A percentile compares a stretch with the other conserved stretches of the same genome.
Evolutionary conservation across 2,329 filamentous ascomycete genomes (phyloP).

Genomic region (Trichoderma gracile): DNA sequence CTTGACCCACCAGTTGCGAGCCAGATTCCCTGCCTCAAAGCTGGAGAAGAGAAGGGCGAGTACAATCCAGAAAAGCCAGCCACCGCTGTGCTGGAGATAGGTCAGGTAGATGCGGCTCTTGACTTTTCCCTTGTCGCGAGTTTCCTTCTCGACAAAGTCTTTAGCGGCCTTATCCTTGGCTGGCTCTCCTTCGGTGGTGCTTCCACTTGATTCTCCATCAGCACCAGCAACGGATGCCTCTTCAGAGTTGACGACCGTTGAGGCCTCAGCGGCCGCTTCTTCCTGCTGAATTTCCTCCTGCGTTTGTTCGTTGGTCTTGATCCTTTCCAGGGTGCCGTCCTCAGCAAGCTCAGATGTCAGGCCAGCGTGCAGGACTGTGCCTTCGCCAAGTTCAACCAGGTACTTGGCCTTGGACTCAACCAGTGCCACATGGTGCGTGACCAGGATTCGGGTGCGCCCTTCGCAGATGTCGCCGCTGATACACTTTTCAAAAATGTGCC

Average conservation of each 20-base stretch:
- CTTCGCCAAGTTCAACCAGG: slow-evolving; percentile 71
- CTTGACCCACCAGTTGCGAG: slow-evolving; percentile 65
- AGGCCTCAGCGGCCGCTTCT: slow-evolving; percentile 46
- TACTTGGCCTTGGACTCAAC: slow-evolving; percentile 72
- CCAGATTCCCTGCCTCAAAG: slow-evolving; percentile 57
- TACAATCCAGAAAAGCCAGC: slow-evolving; percentile 59
- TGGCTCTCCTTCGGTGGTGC: slow-evolving; percentile 51
- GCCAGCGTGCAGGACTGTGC: slow-evolving; percentile 64
- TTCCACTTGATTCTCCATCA: slow-evolving; percentile 39
- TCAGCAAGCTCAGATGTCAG: slow-evolving; percentile 63
- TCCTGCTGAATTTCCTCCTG: slow-evolving; percentile 46
- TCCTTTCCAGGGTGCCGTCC: slow-evolving; percentile 57
- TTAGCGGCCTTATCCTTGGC: slow-evolving; percentile 50
- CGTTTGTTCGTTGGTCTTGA: slow-evolving; percentile 57
- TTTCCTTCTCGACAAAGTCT: slow-evolving; percentile 76
- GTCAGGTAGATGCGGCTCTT: slow-evolving; percentile 65
- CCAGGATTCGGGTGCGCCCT: slow-evolving; percentile 72
- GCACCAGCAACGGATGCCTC: slow-evolving; percentile 47
- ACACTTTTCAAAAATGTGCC: slow-evolving; percentile 76
- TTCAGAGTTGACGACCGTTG: slow-evolving; percentile 58
- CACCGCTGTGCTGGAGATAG: slow-evolving; percentile 68
- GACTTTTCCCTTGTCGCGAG: slow-evolving; percentile 69
- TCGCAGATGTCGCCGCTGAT: slow-evolving; percentile 68
- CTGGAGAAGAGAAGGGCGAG: slow-evolving; percentile 56
- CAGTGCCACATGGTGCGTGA: slow-evolving; percentile 76